Conservation (phyloP, 768 basidiomycete genomes). For the Russula ochroleuca region DNA sequence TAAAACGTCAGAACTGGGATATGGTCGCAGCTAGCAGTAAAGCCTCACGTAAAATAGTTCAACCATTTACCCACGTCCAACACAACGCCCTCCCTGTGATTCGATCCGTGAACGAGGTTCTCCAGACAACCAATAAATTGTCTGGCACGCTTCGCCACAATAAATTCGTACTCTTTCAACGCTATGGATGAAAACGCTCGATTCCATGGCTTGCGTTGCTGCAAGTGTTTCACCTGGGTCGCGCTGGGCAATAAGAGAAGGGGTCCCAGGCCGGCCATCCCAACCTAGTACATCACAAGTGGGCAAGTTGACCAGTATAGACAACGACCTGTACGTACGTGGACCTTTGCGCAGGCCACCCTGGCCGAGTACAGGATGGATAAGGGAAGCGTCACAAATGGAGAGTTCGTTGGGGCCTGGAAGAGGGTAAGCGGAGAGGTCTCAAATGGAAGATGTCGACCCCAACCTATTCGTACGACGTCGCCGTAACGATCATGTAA, state of each 20-base stretch:
- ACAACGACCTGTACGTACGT: neutral
- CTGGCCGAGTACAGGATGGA: constrained; percentile 11
- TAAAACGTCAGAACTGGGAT: neutral
- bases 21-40: neutral
- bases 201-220: constrained; percentile 43
- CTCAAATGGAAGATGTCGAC: neutral
- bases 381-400: constrained; percentile 14
- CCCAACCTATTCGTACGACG: constrained; percentile 39
- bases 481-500: constrained; percentile 38
- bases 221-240: constrained; percentile 40
- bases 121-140: constrained; percentile 34
- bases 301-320: no score
- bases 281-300: constrained; percentile 15
- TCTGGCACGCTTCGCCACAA: constrained; percentile 35
- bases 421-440: neutral
- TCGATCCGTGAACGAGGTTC: constrained; percentile 10
- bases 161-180: constrained; percentile 43
- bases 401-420: constrained; percentile 18
- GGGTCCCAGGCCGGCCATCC: constrained; percentile 4
- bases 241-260: constrained; percentile 34
- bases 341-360: constrained; percentile 26
- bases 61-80: constrained; percentile 37
- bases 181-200: constrained; percentile 41
- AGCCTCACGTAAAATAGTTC: constrained; percentile 39
- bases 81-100: constrained; percentile 21